Evolutionary conservation across 495 filamentous ascomycete species (phyloP).

Genomic region (Aspergillus coremiiformis): DNA sequence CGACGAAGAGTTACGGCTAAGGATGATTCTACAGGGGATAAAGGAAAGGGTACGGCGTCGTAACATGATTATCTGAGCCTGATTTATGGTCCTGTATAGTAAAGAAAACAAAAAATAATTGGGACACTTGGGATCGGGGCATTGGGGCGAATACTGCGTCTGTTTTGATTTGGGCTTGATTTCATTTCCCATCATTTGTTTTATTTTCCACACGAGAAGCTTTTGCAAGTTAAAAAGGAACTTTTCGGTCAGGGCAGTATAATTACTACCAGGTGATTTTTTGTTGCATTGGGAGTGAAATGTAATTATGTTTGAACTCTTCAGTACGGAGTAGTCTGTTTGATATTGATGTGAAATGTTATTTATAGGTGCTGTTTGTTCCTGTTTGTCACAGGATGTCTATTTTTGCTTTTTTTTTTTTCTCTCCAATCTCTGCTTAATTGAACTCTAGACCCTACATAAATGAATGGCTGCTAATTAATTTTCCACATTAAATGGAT

Average conservation of each 20-base stretch:
- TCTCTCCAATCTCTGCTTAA: neutral
- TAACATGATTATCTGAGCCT: slow-evolving; percentile 21
- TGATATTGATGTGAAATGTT: neutral
- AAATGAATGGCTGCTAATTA: too few species aligned
- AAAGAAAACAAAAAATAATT: slow-evolving; percentile 38
- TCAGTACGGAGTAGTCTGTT: too few species aligned
- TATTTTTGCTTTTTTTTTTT: neutral
- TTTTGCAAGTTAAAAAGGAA: neutral
- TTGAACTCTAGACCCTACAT: neutral
- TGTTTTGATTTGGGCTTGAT: slow-evolving; percentile 25
- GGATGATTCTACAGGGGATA: slow-evolving; percentile 41
- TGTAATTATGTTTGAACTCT: neutral
- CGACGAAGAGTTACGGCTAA: slow-evolving; percentile 40
- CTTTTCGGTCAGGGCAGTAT: neutral
- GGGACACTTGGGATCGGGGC: slow-evolving; percentile 41
- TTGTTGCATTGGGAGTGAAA: neutral
- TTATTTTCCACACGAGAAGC: slow-evolving; percentile 11
- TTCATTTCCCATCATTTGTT: slow-evolving; percentile 5
- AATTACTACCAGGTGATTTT: neutral
- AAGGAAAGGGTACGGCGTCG: slow-evolving; percentile 33
- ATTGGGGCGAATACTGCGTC: slow-evolving; percentile 42
- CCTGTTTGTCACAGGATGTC: neutral
- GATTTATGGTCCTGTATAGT: slow-evolving; percentile 41
- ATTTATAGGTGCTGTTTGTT: too few species aligned
- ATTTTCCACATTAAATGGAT: neutral